These are phyloP conservation scores for Cryptococcus wingfieldii DNA, from an alignment of 1,284 basidiomycete genomes.

Conservation along the genomic window DNA sequence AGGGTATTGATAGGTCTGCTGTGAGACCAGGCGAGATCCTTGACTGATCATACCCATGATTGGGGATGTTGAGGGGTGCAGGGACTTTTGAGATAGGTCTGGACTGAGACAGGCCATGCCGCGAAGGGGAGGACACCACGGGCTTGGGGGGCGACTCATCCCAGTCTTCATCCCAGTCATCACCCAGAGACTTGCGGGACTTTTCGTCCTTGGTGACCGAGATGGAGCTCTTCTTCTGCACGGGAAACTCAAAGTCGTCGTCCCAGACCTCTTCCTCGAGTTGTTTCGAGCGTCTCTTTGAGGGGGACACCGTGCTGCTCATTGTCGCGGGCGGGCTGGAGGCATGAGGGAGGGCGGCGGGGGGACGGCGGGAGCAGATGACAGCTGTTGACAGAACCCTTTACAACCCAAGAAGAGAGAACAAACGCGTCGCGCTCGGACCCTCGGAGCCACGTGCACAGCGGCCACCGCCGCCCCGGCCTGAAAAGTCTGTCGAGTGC, in stretches of 20 bases:
- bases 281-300: conserved; percentile 5
- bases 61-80: conserved; percentile 13
- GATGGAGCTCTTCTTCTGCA: conserved; percentile 10
- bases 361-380: background rate
- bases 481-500: background rate
- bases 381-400: background rate
- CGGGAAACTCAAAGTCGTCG: conserved; percentile 46
- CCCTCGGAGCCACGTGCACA: background rate
- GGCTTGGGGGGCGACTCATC: conserved; percentile 7
- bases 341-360: background rate
- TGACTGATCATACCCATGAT: background rate
- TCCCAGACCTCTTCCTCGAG: conserved; percentile 45
- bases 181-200: conserved; percentile 15
- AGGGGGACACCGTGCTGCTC: background rate
- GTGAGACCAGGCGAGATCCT: conserved; percentile 15
- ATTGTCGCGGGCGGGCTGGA: background rate
- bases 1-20: conserved; percentile 6
- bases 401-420: background rate
- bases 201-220: conserved; percentile 1
- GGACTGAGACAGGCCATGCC: background rate
- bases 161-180: conserved; percentile 9
- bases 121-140: background rate
- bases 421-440: background rate
- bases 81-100: conserved; percentile 6
- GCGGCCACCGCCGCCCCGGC: background rate